Conservation (phyloP, 768 basidiomycete species). For the Crassisporium funariophilum region DNA sequence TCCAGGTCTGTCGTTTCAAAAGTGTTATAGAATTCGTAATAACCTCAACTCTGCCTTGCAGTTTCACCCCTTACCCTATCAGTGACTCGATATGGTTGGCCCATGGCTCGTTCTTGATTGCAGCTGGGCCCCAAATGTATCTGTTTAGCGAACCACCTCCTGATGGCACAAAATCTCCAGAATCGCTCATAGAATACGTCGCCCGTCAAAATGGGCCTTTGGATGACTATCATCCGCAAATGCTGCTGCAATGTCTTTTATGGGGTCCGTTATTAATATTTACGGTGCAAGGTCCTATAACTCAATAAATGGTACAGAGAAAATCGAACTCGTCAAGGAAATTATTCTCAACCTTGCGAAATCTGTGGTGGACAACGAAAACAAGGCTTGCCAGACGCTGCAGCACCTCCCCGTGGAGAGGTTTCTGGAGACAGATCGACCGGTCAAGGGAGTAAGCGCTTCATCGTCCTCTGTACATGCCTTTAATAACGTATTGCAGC, state of each 20-base stretch:
- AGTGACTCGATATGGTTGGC: constrained; percentile 91
- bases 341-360: constrained; percentile 71
- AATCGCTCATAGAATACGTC: constrained; percentile 80
- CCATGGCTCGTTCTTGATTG: constrained; percentile 79
- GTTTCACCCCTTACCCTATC: constrained; percentile 78
- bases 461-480: background rate
- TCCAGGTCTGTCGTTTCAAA: constrained; percentile 50
- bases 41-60: constrained; percentile 29
- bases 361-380: constrained; percentile 29
- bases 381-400: constrained; percentile 33
- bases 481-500: constrained; percentile 4
- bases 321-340: constrained; percentile 81
- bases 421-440: constrained; percentile 46
- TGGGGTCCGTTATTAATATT: constrained; percentile 65
- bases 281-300: no score
- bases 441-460: constrained; percentile 12
- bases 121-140: constrained; percentile 81
- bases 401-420: constrained; percentile 58
- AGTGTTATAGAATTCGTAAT: background rate
- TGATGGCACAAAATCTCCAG: constrained; percentile 18
- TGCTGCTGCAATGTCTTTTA: constrained; percentile 87
- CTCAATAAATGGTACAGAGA: no score
- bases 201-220: constrained; percentile 84
- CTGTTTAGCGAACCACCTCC: constrained; percentile 61
- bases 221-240: constrained; percentile 90